Conservation (phyloP, 768 basidiomycete genomes). For the Collybia nuda region DNA sequence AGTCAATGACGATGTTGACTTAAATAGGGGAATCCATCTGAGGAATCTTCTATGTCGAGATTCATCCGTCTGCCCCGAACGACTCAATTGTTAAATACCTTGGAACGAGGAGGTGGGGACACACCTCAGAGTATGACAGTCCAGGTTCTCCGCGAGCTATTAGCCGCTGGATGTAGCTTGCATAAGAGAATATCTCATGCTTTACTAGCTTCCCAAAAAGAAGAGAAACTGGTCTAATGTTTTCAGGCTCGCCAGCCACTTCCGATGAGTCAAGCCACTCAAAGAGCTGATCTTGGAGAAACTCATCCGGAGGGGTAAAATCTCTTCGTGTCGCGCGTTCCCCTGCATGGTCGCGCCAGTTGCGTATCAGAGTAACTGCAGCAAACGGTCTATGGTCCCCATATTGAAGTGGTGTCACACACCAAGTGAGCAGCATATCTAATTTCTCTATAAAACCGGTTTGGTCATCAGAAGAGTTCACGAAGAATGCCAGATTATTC, state of each 20-base stretch:
- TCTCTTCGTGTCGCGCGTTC: slow-evolving; percentile 66
- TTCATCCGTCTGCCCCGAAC: slow-evolving; percentile 33
- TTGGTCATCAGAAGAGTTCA: slow-evolving; percentile 37
- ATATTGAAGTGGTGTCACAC: slow-evolving; percentile 76
- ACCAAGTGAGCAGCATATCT: slow-evolving; percentile 77
- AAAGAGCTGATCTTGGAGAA: slow-evolving; percentile 76
- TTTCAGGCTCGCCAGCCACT: slow-evolving; percentile 54
- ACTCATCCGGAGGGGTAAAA: slow-evolving; percentile 55
- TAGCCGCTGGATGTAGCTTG: slow-evolving; percentile 75
- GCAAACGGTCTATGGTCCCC: slow-evolving; percentile 81
- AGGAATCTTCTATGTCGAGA: slow-evolving; percentile 74
- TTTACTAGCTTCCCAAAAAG: slow-evolving; percentile 74
- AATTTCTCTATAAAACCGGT: slow-evolving; percentile 64
- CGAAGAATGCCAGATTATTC: slow-evolving; percentile 56
- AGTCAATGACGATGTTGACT: slow-evolving; percentile 54
- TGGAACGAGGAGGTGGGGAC: slow-evolving; percentile 14
- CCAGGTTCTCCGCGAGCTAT: slow-evolving; percentile 76
- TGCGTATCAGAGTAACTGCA: slow-evolving; percentile 64
- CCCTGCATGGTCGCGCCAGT: slow-evolving; percentile 60
- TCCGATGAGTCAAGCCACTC: slow-evolving; percentile 77
- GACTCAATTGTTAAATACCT: no score
- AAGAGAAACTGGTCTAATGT: slow-evolving; percentile 59
- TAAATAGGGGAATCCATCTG: slow-evolving; percentile 69
- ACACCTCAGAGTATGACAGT: slow-evolving; percentile 52
- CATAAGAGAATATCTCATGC: slow-evolving; percentile 70